These are phyloP conservation scores for Cucumis hystrix DNA, from an alignment of 306 rosid genomes.

Conservation along the genomic window DNA sequence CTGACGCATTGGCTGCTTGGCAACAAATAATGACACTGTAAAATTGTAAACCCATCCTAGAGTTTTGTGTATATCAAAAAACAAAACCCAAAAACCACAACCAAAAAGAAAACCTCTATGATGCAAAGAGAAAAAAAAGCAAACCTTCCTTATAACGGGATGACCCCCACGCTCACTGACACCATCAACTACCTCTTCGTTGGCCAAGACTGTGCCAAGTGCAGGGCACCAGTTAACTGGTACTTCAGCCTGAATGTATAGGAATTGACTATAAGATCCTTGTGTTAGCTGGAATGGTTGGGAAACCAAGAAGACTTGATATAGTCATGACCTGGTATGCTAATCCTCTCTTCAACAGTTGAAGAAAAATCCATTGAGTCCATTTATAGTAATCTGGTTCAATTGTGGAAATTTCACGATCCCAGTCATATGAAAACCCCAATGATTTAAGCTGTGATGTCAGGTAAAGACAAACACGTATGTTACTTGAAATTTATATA, in stretches of 20 bases:
- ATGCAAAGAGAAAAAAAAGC: background rate
- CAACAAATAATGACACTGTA: slow-evolving; percentile 81
- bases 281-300: background rate
- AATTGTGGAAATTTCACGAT: slow-evolving; percentile 86
- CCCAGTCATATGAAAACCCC: slow-evolving; percentile 98
- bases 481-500: background rate
- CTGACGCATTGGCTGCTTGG: slow-evolving; percentile 99
- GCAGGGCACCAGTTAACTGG: slow-evolving; percentile 99
- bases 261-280: slow-evolving; percentile 11
- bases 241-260: slow-evolving; percentile 73
- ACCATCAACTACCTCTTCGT: slow-evolving; percentile 96
- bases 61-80: background rate
- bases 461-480: background rate
- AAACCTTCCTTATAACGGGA: slow-evolving; percentile 85
- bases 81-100: background rate
- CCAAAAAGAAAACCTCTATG: too few species aligned
- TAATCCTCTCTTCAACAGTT: slow-evolving; percentile 77
- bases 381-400: slow-evolving; percentile 92
- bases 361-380: slow-evolving; percentile 99
- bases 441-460: slow-evolving; percentile 72
- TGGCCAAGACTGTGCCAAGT: slow-evolving; percentile 97
- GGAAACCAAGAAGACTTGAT: slow-evolving; percentile 7
- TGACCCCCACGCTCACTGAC: slow-evolving; percentile 95
- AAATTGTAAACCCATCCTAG: slow-evolving; percentile 55
- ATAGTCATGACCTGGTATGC: slow-evolving; percentile 73